Percentiles rank a stretch among this genome's conserved stretches.
phyloP scores from a whole-genome alignment of 257 asterid genomes.

The Solanum chiquidenum region DNA sequence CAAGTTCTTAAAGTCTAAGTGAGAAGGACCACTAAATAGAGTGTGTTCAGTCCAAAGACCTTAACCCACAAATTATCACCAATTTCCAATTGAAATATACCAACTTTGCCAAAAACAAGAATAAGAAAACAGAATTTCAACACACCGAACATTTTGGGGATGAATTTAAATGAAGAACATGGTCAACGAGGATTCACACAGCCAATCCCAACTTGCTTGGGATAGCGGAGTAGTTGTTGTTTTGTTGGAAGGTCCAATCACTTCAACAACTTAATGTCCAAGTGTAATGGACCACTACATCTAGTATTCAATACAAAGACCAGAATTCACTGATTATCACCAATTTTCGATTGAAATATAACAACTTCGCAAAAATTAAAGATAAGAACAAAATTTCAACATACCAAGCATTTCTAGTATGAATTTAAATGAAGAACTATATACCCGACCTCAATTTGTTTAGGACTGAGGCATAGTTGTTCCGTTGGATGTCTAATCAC shows the following conservation, averaged over 20 bases:
- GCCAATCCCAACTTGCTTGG: background rate
- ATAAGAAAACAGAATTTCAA: background rate
- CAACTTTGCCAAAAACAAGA: background rate
- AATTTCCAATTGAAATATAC: background rate
- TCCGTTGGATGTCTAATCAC: background rate
- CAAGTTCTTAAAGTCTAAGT: background rate
- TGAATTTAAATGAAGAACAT: background rate
- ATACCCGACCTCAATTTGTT: background rate
- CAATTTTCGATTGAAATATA: background rate
- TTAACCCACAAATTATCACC: background rate
- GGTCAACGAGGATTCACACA: background rate
- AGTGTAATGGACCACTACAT: background rate
- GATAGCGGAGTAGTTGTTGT: background rate
- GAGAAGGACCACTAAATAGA: background rate
- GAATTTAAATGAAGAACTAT: background rate
- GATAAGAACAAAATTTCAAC: background rate
- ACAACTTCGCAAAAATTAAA: background rate
- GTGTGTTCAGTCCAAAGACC: background rate
- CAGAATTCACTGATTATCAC: background rate
- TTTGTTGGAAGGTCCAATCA: background rate
- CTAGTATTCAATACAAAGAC: background rate
- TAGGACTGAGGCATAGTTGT: background rate
- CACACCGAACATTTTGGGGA: conserved; percentile 36
- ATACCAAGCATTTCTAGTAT: conserved; percentile 36
- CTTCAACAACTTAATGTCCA: background rate